Percentiles rank a stretch among this genome's conserved stretches.
Evolutionary conservation across 257 asterid species (phyloP).

Genomic region (Primulina eburnea): DNA sequence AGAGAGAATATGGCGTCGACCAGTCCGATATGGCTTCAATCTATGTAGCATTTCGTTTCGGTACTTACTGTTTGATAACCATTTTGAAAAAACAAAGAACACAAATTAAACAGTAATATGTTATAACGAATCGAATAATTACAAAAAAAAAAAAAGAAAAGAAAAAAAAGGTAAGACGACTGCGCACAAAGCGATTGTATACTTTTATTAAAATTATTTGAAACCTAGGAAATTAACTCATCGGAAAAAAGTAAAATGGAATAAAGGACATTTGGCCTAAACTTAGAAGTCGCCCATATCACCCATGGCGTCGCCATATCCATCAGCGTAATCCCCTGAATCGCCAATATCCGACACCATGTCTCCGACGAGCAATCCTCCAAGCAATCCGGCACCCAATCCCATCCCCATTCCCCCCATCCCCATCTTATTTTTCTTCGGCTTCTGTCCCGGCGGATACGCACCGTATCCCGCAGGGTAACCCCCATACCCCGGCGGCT

Average conservation of each 20-base stretch:
- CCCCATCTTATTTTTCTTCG: slow-evolving; percentile 52
- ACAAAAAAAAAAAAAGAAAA: no score
- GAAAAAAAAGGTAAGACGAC: no score
- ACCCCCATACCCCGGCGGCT: slow-evolving; percentile 35
- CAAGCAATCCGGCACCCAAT: slow-evolving; percentile 84
- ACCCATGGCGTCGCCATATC: slow-evolving; percentile 50
- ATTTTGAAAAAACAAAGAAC: no score
- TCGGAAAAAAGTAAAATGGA: neutral
- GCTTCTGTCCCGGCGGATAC: slow-evolving; percentile 46
- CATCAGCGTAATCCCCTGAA: slow-evolving; percentile 42
- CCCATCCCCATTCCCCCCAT: slow-evolving; percentile 53
- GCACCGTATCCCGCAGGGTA: slow-evolving; percentile 34
- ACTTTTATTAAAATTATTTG: no score
- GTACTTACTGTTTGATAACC: no score
- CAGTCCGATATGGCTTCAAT: no score
- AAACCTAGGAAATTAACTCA: no score
- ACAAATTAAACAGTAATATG: no score
- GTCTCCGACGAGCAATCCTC: slow-evolving; percentile 83
- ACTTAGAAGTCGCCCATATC: slow-evolving; percentile 37
- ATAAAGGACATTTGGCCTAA: neutral
- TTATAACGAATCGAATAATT: no score
- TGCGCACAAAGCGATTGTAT: neutral
- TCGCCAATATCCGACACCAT: slow-evolving; percentile 57
- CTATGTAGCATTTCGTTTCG: no score
- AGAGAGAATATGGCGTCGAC: no score